Conservation (phyloP, 2,329 filamentous ascomycete genomes). For the Alternaria gansuensis region DNA sequence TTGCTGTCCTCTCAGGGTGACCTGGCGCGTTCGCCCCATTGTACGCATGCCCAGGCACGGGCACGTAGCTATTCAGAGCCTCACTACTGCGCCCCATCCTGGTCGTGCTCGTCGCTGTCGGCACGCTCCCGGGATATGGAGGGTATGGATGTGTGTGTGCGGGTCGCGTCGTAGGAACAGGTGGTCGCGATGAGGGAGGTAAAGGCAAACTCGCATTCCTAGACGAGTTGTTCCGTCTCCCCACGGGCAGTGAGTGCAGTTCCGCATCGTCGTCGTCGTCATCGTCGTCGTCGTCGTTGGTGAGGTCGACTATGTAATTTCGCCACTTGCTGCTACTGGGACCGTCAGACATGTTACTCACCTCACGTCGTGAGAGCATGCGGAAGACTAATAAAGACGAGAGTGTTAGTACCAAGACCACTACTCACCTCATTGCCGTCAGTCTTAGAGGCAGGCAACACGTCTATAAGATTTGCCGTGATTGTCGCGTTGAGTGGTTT, state of each 20-base stretch:
- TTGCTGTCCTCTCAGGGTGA: constrained; percentile 21
- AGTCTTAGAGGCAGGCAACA: constrained; percentile 17
- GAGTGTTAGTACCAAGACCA: not conserved
- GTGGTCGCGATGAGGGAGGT: not conserved
- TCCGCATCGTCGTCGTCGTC: constrained; percentile 11
- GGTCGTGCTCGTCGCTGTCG: not conserved
- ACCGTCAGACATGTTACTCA: not conserved
- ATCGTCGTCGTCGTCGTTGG: constrained; percentile 28
- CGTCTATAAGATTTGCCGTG: constrained; percentile 34
- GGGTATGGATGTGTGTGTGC: not conserved
- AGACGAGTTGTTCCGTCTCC: not conserved
- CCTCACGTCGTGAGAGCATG: not conserved
- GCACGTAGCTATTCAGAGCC: constrained; percentile 8
- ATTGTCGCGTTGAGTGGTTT: constrained; percentile 35
- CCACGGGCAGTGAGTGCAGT: not conserved
- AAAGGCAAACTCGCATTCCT: constrained; percentile 12
- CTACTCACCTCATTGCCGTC: constrained; percentile 36
- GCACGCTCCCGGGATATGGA: constrained; percentile 5
- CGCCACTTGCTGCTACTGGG: constrained; percentile 24
- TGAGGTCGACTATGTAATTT: constrained; percentile 35
- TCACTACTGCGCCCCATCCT: constrained; percentile 3
- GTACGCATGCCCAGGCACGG: not conserved
- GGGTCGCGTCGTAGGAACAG: not conserved
- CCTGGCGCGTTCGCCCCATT: not conserved
- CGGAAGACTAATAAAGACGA: not conserved